Conservation (phyloP, 192 early-diverging fungal species). For the Umbelopsis vinacea region DNA sequence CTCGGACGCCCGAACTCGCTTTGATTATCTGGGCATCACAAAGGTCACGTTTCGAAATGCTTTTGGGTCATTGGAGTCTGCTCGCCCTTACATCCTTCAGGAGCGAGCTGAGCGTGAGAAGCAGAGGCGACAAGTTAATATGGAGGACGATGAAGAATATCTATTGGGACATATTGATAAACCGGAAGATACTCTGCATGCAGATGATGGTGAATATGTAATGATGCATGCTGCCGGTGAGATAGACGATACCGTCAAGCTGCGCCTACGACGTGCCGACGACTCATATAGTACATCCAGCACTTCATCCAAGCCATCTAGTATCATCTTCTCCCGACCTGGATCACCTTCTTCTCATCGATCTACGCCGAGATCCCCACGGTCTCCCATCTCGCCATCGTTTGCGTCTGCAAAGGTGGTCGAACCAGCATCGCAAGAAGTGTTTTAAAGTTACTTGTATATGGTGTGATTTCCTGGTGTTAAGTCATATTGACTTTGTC, state of each 20-base stretch:
- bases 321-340: neutral
- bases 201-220: neutral
- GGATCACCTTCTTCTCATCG: neutral
- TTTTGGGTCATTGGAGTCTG: constrained; percentile 1
- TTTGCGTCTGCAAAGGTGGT: neutral
- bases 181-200: neutral
- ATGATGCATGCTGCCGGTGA: neutral
- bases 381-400: neutral
- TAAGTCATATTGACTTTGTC: too few species aligned
- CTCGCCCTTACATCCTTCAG: constrained; percentile 1
- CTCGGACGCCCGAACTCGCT: constrained; percentile 33
- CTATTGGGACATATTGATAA: constrained; percentile 10
- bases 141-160: constrained; percentile 20
- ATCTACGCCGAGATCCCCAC: neutral
- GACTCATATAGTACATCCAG: neutral
- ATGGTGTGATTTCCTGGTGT: neutral
- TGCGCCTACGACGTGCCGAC: neutral
- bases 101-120: constrained; percentile 9
- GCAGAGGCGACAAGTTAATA: neutral
- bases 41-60: constrained; percentile 15
- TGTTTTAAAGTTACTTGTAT: neutral
- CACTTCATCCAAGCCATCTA: neutral
- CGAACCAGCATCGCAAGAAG: neutral
- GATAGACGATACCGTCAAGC: neutral
- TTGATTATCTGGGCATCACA: constrained; percentile 37